Evolutionary conservation across 2,329 filamentous ascomycete species (phyloP), one percentile per base, ranked within the genome.

Genomic region (Alternaria sp.): DNA sequence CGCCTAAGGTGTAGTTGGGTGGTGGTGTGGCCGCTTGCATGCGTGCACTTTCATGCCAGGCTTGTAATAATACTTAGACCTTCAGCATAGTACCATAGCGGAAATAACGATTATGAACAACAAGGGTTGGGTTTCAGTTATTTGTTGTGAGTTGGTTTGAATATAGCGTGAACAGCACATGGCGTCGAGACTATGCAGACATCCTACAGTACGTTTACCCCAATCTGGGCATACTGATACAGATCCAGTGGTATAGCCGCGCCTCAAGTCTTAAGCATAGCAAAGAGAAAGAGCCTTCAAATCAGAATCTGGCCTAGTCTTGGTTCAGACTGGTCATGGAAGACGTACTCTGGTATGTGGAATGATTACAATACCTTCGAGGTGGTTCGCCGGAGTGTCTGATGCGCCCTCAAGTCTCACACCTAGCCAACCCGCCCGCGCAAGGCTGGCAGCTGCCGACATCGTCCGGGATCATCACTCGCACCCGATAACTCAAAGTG

Each of bases 1-100:
- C 68, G 78, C 78, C 55, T 81, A 79, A 69, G 57, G 64, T 53
- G 58, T 54, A 46, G 55, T 53, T 43, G n/a, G 15, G 28, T 59
- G 28, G 59, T 45, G 58, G 59, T 67, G 62, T 37, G 54, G 60
- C 61, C 56, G 68, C 69, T 70, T 72, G 72, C 73, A 70, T 70
- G 56, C 60, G 63, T 61, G 65, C 63, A 66, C 66, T 66, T 55
- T 63, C 30, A 65, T 44, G 65, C 64, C 55, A 66, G 69, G 68
- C 70, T 65, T 78, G 75, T 78, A 79, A 69, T 74, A 75, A 73
- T 75, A 73, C 64, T 75, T 78, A 76, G 70, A 75, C 58, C 49
- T 67, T 61, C 68, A 67, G 58, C 68, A 55, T 58, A 54, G 59
- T 53, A 65, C 62, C 50, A 73, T 55, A 61, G 50, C 59, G 58